These are phyloP conservation scores for Chrysosporium queenslandicum DNA, from an alignment of 2,329 filamentous ascomycete species.

Conservation along the genomic window DNA sequence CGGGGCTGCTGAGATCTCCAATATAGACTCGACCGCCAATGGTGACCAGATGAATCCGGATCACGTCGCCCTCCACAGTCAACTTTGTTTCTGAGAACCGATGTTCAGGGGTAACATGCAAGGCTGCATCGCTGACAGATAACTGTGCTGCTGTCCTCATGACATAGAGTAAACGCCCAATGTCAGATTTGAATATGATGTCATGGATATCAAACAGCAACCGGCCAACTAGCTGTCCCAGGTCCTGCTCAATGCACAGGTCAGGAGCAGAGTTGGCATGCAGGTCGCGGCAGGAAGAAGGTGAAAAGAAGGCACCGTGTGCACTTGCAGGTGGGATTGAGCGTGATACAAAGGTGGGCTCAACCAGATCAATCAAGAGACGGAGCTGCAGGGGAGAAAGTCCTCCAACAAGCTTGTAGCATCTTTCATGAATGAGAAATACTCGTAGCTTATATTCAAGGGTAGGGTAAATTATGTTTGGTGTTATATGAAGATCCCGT, in stretches of 20 bases:
- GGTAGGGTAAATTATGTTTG: too few species aligned
- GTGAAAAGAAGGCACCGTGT: conserved; percentile 2
- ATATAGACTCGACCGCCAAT: conserved; percentile 12
- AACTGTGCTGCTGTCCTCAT: conserved; percentile 13
- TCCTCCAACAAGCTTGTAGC: too few species aligned
- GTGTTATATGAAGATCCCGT: too few species aligned
- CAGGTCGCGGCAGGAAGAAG: background rate
- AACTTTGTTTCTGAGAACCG: conserved; percentile 5
- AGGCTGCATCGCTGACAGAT: background rate
- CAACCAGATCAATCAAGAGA: too few species aligned
- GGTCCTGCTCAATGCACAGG: background rate
- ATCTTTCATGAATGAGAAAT: too few species aligned
- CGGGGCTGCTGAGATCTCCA: conserved; percentile 6
- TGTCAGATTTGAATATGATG: conserved; percentile 12
- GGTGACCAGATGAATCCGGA: conserved; percentile 8
- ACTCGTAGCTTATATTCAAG: too few species aligned
- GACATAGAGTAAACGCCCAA: conserved; percentile 13
- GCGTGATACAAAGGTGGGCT: too few species aligned
- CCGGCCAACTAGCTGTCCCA: background rate
- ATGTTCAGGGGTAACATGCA: background rate
- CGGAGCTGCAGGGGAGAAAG: too few species aligned
- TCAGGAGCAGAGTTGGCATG: background rate
- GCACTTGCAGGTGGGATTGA: too few species aligned
- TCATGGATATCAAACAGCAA: conserved; percentile 3
- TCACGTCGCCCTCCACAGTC: background rate